Base-by-base conservation (phyloP, 768 basidiomycete species). In the Suillus discolor region DNA sequence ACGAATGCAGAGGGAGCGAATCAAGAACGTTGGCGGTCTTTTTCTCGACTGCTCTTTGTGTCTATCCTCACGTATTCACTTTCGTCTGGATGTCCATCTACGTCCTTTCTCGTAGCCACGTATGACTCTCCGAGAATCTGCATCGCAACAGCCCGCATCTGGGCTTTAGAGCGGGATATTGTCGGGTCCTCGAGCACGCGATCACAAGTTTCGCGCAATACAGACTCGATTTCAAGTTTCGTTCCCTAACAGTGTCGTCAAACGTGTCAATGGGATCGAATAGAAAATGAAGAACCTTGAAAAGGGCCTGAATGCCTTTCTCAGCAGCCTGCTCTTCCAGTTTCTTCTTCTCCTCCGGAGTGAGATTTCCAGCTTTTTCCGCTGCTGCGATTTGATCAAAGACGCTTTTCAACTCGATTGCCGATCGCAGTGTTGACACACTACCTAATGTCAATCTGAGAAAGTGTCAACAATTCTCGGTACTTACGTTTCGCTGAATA, bases 301-400 rank as follows among this genome's bases (percentile, higher is more conserved):
- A 96, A 38, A 96, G 79, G 1, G 94, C 93, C 70, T 94, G 92
- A 1, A 96, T 76, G 15, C 93, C 95, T 76, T 96, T 96, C 80
- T 96, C 94, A 0, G 95, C 94, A 1, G 95, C 95, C 71, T 94
- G 92, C 70, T 96, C 95, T 73, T 97, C 95, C 1, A 97, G 79
- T 64, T 88, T 86, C 73, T 85, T 88, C 79, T 87, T 90, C 78
- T 95, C 92, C 51, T 94, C 94, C 0, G 89, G 86, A 36, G 80
- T 82, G 47, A 95, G 78, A 65, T 89, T 92, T 1, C 94, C 94
- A 3, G 90, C 88, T 72, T 90, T 89, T 76, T 96, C 94, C 0
- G 94, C 94, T 0, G 92, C 92, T 75, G 93, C 90, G 34, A 97
- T 92, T 74, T 95, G 94, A 74, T 96, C 94, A 64, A 96, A 97